Conservation (phyloP, 331 rosid species). For the Dryas integrifolia region DNA sequence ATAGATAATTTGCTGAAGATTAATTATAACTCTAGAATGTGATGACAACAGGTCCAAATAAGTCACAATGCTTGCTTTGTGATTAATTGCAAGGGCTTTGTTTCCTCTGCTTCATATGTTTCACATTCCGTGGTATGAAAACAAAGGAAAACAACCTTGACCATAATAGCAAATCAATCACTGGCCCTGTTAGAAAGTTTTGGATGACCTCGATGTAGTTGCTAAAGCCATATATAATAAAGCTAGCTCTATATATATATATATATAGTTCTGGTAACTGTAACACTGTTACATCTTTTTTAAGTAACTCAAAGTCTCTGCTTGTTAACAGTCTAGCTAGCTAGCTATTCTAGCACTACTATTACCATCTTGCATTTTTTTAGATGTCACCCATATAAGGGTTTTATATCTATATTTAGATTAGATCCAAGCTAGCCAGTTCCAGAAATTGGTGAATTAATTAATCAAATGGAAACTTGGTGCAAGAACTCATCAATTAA, state of each 20-base stretch:
- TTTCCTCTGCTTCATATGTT: neutral
- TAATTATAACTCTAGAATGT: too few relatives aligned
- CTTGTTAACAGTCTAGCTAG: neutral
- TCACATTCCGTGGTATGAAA: conserved; percentile 2
- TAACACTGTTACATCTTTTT: neutral
- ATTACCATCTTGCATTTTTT: neutral
- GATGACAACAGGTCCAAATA: neutral
- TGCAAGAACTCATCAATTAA: neutral
- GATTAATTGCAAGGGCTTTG: neutral
- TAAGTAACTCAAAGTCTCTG: neutral
- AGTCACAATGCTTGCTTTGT: too few relatives aligned
- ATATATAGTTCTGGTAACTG: neutral
- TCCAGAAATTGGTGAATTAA: neutral
- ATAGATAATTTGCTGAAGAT: too few relatives aligned
- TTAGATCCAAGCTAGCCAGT: neutral
- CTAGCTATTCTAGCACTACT: neutral
- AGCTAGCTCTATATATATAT: neutral
- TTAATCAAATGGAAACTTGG: neutral
- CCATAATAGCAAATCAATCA: neutral
- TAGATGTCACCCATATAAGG: neutral
- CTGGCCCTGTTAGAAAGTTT: neutral
- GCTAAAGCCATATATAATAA: neutral
- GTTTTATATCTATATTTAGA: neutral
- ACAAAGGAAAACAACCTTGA: neutral
- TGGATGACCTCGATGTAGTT: neutral